A percentile compares a stretch with the other conserved stretches of the same genome.
Conservation (phyloP, 2,329 filamentous ascomycete genomes). For the Penicillium frequentans region DNA sequence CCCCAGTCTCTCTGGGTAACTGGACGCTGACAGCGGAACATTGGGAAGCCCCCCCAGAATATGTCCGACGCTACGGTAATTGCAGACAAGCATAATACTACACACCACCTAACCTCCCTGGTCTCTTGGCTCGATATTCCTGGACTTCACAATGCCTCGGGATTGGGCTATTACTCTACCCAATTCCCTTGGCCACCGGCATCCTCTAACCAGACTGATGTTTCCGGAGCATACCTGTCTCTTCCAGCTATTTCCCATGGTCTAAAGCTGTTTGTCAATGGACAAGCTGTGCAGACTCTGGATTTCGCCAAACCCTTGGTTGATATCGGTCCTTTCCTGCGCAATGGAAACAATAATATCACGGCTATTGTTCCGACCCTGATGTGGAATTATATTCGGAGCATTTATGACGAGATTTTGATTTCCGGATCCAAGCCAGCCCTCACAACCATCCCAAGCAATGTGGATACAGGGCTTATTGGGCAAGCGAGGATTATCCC, state of each 20-base stretch:
- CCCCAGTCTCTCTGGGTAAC: conserved; percentile 5
- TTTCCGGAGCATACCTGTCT: not conserved
- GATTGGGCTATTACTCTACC: not conserved
- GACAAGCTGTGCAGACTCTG: too few species aligned
- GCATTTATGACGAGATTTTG: too few species aligned
- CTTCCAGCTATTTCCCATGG: conserved; percentile 1
- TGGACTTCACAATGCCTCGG: conserved; percentile 25
- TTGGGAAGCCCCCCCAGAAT: conserved; percentile 42
- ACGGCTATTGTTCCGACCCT: too few species aligned
- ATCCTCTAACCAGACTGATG: too few species aligned
- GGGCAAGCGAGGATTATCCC: not conserved
- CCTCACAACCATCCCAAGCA: not conserved
- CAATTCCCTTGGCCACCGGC: not conserved
- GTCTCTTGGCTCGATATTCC: conserved; percentile 37
- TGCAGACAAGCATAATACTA: conserved; percentile 2
- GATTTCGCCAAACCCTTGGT: too few species aligned
- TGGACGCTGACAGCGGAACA: conserved; percentile 42
- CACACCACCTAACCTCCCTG: conserved; percentile 20
- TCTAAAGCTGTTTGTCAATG: too few species aligned
- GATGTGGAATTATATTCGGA: too few species aligned
- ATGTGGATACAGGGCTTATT: not conserved
- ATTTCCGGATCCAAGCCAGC: too few species aligned
- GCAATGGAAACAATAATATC: too few species aligned
- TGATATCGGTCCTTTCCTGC: too few species aligned
- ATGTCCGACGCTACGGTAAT: conserved; percentile 22